Conservation (phyloP, 108 stramenopile genomes). For the Nannochloropsis salina region DNA sequence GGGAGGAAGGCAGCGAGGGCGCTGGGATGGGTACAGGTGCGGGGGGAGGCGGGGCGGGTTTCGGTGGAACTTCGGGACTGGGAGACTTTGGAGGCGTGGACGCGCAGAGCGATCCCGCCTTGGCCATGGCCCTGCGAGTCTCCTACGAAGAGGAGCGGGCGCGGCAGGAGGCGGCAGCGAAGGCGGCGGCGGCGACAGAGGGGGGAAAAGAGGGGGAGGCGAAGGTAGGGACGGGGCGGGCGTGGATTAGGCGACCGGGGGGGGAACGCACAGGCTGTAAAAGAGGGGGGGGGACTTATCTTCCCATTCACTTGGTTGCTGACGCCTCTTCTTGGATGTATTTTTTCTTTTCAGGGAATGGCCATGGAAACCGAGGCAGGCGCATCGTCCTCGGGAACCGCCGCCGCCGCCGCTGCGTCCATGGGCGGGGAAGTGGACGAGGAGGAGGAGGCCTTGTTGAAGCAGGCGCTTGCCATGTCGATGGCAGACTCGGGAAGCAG, state of each 20-base stretch:
- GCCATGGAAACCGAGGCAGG: conserved; percentile 51
- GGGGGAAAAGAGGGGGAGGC: conserved; percentile 44
- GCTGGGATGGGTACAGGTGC: not conserved
- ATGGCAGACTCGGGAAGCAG: conserved; percentile 69
- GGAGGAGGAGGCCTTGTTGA: conserved; percentile 79
- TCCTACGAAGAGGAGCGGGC: conserved; percentile 96
- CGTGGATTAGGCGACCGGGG: not conserved
- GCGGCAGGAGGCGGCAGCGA: conserved; percentile 51
- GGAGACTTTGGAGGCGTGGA: conserved; percentile 88
- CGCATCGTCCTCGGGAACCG: conserved; percentile 18
- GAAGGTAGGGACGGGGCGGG: conserved; percentile 51
- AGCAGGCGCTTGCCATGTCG: conserved; percentile 92
- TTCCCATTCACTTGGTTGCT: not conserved
- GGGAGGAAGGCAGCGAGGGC: conserved; percentile 56
- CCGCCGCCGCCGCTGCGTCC: not conserved
- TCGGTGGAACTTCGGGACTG: conserved; percentile 64
- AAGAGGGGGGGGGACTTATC: not conserved
- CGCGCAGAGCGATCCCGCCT: conserved; percentile 94
- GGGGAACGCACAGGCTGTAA: not conserved
- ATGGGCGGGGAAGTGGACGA: conserved; percentile 41
- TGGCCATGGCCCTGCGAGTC: conserved; percentile 94
- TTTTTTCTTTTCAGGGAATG: conserved; percentile 30
- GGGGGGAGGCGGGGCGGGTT: conserved; percentile 44
- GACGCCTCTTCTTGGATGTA: not conserved
- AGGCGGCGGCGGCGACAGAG: not conserved